These are phyloP conservation scores for Aspergillus novofumigatus DNA, from an alignment of 2,329 filamentous ascomycete genomes.

Conservation along the genomic window DNA sequence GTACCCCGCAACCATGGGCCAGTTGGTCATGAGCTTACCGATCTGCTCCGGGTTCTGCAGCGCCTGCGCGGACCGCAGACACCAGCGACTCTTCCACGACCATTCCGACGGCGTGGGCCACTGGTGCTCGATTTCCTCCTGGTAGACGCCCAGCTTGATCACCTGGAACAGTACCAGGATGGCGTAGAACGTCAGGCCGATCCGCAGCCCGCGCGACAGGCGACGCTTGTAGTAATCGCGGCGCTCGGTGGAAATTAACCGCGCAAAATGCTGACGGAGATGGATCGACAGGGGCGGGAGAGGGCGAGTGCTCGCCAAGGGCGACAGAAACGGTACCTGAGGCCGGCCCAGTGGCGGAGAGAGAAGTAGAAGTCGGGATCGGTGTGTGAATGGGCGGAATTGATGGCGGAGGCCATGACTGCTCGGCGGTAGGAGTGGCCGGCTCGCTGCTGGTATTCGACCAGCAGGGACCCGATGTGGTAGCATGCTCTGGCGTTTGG, in stretches of 20 bases:
- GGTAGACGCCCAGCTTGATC: conserved; percentile 62
- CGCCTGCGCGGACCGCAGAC: conserved; percentile 61
- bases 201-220: conserved; percentile 61
- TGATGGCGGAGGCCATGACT: conserved; percentile 13
- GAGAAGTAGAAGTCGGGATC: conserved; percentile 50
- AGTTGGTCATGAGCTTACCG: conserved; percentile 57
- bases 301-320: conserved; percentile 44
- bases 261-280: conserved; percentile 53
- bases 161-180: conserved; percentile 57
- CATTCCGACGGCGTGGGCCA: conserved; percentile 83
- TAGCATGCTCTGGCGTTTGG: conserved; percentile 25
- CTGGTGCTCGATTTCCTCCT: conserved; percentile 69
- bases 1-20: conserved; percentile 61
- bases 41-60: conserved; percentile 55
- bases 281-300: conserved; percentile 52
- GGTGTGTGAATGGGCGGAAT: conserved; percentile 56
- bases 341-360: conserved; percentile 51
- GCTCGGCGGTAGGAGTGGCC: conserved; percentile 35
- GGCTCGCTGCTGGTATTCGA: conserved; percentile 38
- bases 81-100: conserved; percentile 65
- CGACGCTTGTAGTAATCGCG: conserved; percentile 45
- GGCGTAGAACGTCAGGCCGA: conserved; percentile 68
- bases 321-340: conserved; percentile 63
- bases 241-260: conserved; percentile 75
- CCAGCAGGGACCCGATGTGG: conserved; percentile 30